Conservation (phyloP, 768 basidiomycete species). For the Leccinellum luteum region DNA sequence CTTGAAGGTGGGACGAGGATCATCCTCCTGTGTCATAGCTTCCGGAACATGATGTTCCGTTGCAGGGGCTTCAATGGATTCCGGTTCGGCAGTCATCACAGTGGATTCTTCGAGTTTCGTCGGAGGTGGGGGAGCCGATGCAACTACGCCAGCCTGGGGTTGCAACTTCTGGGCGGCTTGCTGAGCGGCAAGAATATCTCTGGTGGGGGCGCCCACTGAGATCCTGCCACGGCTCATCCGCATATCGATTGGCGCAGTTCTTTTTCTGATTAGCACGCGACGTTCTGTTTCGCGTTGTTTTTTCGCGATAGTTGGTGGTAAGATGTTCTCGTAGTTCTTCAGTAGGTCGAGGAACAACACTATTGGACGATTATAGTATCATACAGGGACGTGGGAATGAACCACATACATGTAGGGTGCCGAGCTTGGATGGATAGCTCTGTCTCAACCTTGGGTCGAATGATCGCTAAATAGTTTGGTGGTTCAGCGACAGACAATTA, state of each 20-base stretch:
- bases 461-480: constrained; percentile 50
- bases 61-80: constrained; percentile 6
- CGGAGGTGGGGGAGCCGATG: constrained; percentile 15
- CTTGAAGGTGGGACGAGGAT: constrained; percentile 50
- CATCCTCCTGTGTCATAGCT: constrained; percentile 12
- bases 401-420: constrained; percentile 66
- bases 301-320: constrained; percentile 78
- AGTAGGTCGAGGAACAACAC: constrained; percentile 86
- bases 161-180: constrained; percentile 54
- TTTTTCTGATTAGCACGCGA: constrained; percentile 77
- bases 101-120: constrained; percentile 19
- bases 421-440: constrained; percentile 90
- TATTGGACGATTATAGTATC: constrained; percentile 23
- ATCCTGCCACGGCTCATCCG: constrained; percentile 78
- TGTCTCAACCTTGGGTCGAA: constrained; percentile 80
- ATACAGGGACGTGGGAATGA: not conserved
- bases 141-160: constrained; percentile 12
- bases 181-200: constrained; percentile 71
- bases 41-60: constrained; percentile 2
- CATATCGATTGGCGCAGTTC: constrained; percentile 86
- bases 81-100: constrained; percentile 16
- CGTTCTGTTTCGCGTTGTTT: constrained; percentile 89
- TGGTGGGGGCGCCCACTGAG: constrained; percentile 65
- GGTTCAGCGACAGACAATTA: not conserved
- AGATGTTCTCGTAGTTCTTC: constrained; percentile 65